Evolutionary conservation across 225 moss, liverwort and hornwort species (phyloP).

Genomic region (Pseudoscleropodium purum): DNA sequence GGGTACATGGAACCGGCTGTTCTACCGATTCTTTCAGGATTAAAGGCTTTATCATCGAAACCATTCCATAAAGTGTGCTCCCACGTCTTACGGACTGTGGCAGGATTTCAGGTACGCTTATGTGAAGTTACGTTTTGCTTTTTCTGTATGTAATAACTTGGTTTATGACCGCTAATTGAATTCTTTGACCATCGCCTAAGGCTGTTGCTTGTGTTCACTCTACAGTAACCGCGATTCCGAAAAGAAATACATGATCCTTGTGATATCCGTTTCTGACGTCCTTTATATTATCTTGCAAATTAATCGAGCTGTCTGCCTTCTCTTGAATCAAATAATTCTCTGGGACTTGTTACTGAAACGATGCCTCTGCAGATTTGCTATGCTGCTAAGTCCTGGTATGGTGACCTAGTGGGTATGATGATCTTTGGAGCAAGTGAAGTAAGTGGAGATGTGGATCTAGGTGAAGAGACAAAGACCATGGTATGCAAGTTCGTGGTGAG

Average conservation of each 20-base stretch:
- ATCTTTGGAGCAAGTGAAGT: conserved; percentile 95
- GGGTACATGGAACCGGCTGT: conserved; percentile 60
- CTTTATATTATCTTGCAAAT: neutral
- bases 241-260: neutral
- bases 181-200: neutral
- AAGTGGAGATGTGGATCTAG: conserved; percentile 77
- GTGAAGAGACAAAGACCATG: conserved; percentile 86
- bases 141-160: neutral
- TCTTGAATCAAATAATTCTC: neutral
- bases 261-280: neutral
- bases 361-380: conserved; percentile 67
- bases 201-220: neutral
- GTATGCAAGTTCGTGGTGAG: conserved; percentile 93
- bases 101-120: conserved; percentile 76
- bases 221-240: neutral
- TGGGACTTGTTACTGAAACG: conserved; percentile 46
- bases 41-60: conserved; percentile 44
- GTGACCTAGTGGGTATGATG: conserved; percentile 89
- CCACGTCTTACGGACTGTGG: conserved; percentile 77
- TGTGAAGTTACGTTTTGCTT: neutral
- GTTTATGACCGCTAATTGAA: neutral
- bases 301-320: neutral
- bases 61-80: conserved; percentile 86
- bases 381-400: conserved; percentile 95
- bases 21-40: conserved; percentile 45